Evolutionary conservation across 306 rosid species (phyloP).

Genomic region (Malus sylvestris): DNA sequence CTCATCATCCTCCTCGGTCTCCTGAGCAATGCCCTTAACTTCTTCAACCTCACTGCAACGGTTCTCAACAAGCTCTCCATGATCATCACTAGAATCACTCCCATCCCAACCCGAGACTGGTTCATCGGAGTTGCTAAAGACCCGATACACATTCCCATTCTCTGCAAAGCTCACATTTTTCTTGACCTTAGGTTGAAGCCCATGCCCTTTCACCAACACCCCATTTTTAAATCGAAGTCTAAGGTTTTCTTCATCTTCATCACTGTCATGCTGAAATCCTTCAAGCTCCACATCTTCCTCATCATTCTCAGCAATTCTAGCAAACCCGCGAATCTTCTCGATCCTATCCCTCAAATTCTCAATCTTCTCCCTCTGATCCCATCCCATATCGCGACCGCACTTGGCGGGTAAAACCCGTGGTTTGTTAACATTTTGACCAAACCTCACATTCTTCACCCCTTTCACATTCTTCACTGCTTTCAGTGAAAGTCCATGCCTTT

Average conservation of each 20-base stretch:
- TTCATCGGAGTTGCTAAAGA: slow-evolving; percentile 28
- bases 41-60: slow-evolving; percentile 38
- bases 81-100: slow-evolving; percentile 61
- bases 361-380: slow-evolving; percentile 42
- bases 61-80: slow-evolving; percentile 38
- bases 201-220: slow-evolving; percentile 26
- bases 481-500: slow-evolving; percentile 27
- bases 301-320: slow-evolving; percentile 36
- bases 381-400: slow-evolving; percentile 10
- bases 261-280: slow-evolving; percentile 34
- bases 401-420: slow-evolving; percentile 23
- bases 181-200: slow-evolving; percentile 53
- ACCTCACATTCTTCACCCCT: slow-evolving; percentile 29
- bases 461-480: slow-evolving; percentile 35
- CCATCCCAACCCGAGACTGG: slow-evolving; percentile 35
- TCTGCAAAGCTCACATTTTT: slow-evolving; percentile 76
- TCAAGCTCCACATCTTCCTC: slow-evolving; percentile 39
- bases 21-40: slow-evolving; percentile 37
- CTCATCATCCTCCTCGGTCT: slow-evolving; percentile 49
- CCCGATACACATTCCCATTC: slow-evolving; percentile 39
- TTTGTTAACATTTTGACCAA: slow-evolving; percentile 30
- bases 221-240: slow-evolving; percentile 23
- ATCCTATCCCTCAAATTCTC: slow-evolving; percentile 69
- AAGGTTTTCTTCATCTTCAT: slow-evolving; percentile 29
- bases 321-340: slow-evolving; percentile 55